Evolutionary conservation across 768 basidiomycete species (phyloP), one percentile per base, ranked within the genome.

Genomic region (Lactarius pseudohatsudake): DNA sequence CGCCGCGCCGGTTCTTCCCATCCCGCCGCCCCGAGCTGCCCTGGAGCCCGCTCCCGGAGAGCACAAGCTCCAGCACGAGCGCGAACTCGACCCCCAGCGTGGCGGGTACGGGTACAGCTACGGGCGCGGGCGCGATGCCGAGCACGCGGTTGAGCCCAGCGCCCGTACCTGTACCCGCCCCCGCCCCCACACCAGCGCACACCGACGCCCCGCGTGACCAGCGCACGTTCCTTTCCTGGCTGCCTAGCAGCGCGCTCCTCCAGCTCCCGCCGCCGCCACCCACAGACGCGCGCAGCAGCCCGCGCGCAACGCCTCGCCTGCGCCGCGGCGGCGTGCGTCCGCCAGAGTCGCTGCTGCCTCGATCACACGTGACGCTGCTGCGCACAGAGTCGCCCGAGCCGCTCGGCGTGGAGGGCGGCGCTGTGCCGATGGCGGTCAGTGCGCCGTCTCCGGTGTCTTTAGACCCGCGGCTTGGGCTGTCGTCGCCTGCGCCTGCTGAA

Each of bases 311-410:
- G 26, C 86, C 88, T 4, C 82, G 87, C 50, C 76, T 90, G 53
- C 84, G 89, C 57, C 83, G 89, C 3, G 87, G 89, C n/a, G 86
- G 87, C 2, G 72, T 90, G 5, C 83, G 85, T 6, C 83, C 88
- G 5, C 86, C 87, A 0, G 89, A 90, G 71, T 82, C 84, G 1
- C 75, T 87, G 69, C 72, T 87, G 2, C 75, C 83, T 18, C 80
- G 82, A 36, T 79, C 54, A 11, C 57, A 66, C 2, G 13, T 55
- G 56, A 26, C 43, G 18, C 32, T 66, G 38, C 40, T 54, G 4
- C 64, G 64, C 40, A 61, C 64, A 0, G 30, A 32, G 38, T 66
- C 65, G 2, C 65, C 65, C 0, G 65, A 66, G 32, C 57, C 56
- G 9, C 30, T 57, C 1, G 5, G 30, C 18, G 2, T 36, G 2